These are phyloP conservation scores for Lachnellula subtilissima DNA, from an alignment of 2,329 filamentous ascomycete species.

Conservation along the genomic window DNA sequence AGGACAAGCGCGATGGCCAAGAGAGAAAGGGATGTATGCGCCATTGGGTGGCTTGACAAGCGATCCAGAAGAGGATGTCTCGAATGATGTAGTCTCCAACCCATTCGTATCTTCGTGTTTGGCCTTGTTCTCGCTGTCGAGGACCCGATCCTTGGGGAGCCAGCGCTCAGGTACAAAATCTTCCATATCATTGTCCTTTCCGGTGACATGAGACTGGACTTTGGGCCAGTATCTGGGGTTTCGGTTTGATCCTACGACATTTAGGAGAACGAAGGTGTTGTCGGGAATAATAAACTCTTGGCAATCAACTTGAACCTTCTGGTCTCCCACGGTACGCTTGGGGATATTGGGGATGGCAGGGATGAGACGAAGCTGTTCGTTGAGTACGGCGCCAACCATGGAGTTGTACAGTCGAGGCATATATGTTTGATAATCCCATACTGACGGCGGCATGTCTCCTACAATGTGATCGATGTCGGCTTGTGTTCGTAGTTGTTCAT, in stretches of 20 bases:
- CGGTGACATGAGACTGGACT: background rate
- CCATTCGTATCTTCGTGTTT: constrained; percentile 1
- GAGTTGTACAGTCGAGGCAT: constrained; percentile 25
- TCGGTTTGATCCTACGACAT: constrained; percentile 41
- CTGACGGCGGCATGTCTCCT: constrained; percentile 17
- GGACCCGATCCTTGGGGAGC: constrained; percentile 32
- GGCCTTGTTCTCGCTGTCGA: constrained; percentile 1
- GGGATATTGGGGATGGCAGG: constrained; percentile 51
- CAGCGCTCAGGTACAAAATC: constrained; percentile 54
- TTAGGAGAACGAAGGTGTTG: constrained; percentile 41
- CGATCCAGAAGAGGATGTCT: constrained; percentile 8
- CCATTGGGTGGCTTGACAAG: constrained; percentile 27
- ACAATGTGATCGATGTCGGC: constrained; percentile 24
- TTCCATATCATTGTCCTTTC: constrained; percentile 10
- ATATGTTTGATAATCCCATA: constrained; percentile 20
- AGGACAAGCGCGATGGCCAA: constrained; percentile 35
- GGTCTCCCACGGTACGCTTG: constrained; percentile 35
- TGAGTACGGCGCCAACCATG: constrained; percentile 31
- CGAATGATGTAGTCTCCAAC: constrained; percentile 7
- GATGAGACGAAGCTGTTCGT: constrained; percentile 51
- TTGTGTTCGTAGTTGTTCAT: constrained; percentile 20
- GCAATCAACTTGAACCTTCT: constrained; percentile 15
- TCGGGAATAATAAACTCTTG: constrained; percentile 11
- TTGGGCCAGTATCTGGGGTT: constrained; percentile 53
- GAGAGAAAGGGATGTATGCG: constrained; percentile 32